Base-by-base conservation (phyloP, 352 stramenopile species). In the Blastocystis sp. region DNA sequence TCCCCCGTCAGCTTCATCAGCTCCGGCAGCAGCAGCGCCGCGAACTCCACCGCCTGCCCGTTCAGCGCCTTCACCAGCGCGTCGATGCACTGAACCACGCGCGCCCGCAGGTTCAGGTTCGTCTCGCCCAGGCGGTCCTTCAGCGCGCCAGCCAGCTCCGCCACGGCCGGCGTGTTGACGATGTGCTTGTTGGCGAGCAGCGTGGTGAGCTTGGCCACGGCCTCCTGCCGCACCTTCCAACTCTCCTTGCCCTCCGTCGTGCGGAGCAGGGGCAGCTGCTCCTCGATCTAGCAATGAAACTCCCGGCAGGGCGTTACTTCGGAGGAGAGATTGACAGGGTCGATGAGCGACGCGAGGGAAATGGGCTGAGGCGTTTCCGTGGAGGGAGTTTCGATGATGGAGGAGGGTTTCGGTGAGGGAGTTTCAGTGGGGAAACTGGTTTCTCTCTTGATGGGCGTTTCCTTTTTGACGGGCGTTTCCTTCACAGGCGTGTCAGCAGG, bases 71-170 rank as follows among this genome's bases (percentile, higher is more conserved):
- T 61, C n/a, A 64, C 61, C 4, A 84, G 34, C 19, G 40, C 21
- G n/a, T 64, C 52, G n/a, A 84, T 84, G 21, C 74, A 84, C 4
- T 52, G 38, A 9, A 84, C 19, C 4, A 84, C 74, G 3, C 60
- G 56, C 40, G 74, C 74, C 21, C 74, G 74, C 23, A 84, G 74
- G 48, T 84, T 84, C 60, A 84, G 56, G 60, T 84, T 84, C 3
- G 61, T 56, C 61, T 84, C 74, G 2, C 53, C 38, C 23, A 84
- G 48, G 19, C 74, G 74, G 23, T 84, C 74, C 61, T 84, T 84
- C 56, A 84, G 56, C 11, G 66, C n/a, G 41, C 2, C 19, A 11
- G 66, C 48, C 9, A 69, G 34, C 38, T 67, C 40, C 4, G 23
- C 74, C 10, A 84, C 45, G 17, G 56, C 48, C 23, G 38, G 56